Evolutionary conservation across 306 rosid species (phyloP).

Genomic region (Dryas drummondii): DNA sequence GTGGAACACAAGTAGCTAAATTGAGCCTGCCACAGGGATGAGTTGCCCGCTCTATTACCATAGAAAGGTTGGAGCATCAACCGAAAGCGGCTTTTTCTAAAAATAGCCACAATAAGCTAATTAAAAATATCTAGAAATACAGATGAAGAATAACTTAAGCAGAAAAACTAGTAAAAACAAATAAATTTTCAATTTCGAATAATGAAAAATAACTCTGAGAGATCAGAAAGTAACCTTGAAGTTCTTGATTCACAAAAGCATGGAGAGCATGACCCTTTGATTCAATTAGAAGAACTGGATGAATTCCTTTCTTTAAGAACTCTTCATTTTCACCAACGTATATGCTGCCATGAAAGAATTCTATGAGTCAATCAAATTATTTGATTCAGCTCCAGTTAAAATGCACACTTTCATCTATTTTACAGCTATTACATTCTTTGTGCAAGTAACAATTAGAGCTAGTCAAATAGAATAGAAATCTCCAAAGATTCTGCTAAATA

Average conservation of each 20-base stretch:
- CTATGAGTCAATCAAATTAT: conserved; percentile 21
- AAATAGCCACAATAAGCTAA: too few relatives aligned
- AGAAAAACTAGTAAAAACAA: background rate
- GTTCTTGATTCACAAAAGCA: conserved; percentile 77
- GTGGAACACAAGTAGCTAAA: too few relatives aligned
- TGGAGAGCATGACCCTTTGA: conserved; percentile 93
- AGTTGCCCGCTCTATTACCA: background rate
- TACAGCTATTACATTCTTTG: background rate
- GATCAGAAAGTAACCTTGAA: conserved; percentile 55
- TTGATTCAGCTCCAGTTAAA: background rate
- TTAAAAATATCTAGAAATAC: background rate
- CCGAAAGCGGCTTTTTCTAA: background rate
- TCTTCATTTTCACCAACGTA: conserved; percentile 58
- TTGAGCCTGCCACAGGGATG: too few relatives aligned
- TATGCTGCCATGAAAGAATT: conserved; percentile 54
- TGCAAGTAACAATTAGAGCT: background rate
- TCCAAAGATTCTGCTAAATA: background rate
- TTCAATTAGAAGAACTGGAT: conserved; percentile 67
- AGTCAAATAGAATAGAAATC: background rate
- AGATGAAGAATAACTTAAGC: background rate
- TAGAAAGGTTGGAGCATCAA: background rate
- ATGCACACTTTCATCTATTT: conserved; percentile 10
- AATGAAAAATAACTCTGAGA: background rate
- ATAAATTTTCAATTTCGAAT: background rate
- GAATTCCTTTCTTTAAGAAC: conserved; percentile 71